Conservation (phyloP, 1,284 basidiomycete genomes). For the Marasmius sp. region DNA sequence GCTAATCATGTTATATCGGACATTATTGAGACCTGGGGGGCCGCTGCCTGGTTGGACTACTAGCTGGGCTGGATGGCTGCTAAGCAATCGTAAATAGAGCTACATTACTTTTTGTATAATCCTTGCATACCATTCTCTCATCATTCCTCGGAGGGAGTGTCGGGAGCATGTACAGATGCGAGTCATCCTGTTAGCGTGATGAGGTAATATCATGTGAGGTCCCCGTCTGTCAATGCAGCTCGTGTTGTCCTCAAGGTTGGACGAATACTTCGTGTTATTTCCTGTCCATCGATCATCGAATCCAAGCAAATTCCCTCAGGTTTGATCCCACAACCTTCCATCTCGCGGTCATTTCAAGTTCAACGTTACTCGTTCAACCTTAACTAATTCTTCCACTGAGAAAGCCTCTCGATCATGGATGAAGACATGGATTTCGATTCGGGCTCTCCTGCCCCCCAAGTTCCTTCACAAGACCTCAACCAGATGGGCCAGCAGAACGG, state of each 20-base stretch:
- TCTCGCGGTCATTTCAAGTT: not conserved
- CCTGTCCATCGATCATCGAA: slow-evolving; percentile 11
- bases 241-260: not conserved
- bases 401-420: slow-evolving; percentile 51
- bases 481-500: slow-evolving; percentile 26
- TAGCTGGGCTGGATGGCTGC: slow-evolving; percentile 60
- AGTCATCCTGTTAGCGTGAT: not conserved
- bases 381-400: not conserved
- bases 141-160: not conserved
- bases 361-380: slow-evolving; percentile 1
- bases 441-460: slow-evolving; percentile 29
- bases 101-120: not conserved
- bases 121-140: not conserved
- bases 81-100: slow-evolving; percentile 46
- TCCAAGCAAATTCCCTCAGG: not conserved
- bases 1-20: slow-evolving; percentile 66
- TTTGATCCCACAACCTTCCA: slow-evolving; percentile 12
- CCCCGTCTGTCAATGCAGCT: not conserved
- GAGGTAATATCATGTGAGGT: slow-evolving; percentile 1
- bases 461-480: slow-evolving; percentile 34
- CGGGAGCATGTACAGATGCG: not conserved
- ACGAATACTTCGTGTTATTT: not conserved
- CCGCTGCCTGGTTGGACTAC: slow-evolving; percentile 52
- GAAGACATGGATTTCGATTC: slow-evolving; percentile 72
- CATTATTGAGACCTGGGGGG: slow-evolving; percentile 59